phyloP scores from a whole-genome alignment of 768 basidiomycete genomes.

The Boletus edulis region DNA sequence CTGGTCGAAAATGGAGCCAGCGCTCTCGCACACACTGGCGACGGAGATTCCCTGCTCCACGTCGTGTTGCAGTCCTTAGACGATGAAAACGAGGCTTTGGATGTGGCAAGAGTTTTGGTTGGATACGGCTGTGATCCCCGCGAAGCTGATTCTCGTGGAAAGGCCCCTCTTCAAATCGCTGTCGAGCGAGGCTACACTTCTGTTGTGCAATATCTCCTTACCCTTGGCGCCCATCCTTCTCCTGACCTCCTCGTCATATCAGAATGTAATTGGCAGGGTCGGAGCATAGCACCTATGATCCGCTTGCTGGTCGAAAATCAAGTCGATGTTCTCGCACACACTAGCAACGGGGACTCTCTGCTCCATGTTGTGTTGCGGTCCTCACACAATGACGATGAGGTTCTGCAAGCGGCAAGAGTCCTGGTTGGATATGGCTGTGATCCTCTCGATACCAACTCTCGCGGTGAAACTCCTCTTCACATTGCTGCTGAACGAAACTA shows the following conservation, averaged over 20 bases:
- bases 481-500: background rate
- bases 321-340: background rate
- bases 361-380: background rate
- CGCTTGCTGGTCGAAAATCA: background rate
- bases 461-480: background rate
- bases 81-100: background rate
- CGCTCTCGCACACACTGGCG: too few relatives aligned
- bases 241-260: background rate
- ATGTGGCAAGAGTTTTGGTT: background rate
- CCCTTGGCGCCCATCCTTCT: background rate
- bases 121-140: background rate
- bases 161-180: background rate
- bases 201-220: background rate
- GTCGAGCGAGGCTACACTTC: background rate
- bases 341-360: background rate
- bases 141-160: background rate
- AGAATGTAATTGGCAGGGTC: background rate
- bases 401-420: background rate
- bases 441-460: background rate
- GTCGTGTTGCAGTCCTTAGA: background rate
- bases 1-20: background rate
- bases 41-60: background rate
- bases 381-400: too few relatives aligned
- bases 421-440: background rate
- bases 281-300: background rate